Base-by-base conservation (phyloP, 306 rosid genomes). In the Trifolium pratense region DNA sequence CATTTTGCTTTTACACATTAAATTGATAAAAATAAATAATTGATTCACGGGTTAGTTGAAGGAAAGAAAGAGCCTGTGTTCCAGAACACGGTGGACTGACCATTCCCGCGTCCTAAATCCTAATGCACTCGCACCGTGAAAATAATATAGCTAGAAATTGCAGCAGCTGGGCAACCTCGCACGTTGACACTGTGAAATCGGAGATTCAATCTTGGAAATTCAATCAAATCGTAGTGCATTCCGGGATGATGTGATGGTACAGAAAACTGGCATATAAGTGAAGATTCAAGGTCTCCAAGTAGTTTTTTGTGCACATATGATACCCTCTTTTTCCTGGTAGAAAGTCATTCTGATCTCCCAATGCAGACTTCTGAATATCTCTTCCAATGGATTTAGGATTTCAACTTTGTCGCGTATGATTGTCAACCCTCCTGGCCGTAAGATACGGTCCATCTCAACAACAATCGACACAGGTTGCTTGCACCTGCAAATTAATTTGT, bases 391-490 rank as follows among this genome's bases (percentile, higher is more conserved):
- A 76, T 89, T 86, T 57, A 94, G 82, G 57, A 91, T 88, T 77
- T 87, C 88, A 18, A 88, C 86, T 79, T 94, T 94, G 68, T 94
- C 99, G 3, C 99, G 99, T 59, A 94, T 72, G 72, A 94, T 87
- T 8, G 83, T 86, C 93, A 92, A 89, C n/a, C 99, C 99, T 74
- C 96, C 99, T 0, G 99, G 95, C 68, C 97, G 75, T 51, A 88
- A 62, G 58, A 94, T 83, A 14, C 97, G 90, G 81, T 94, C 99
- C 99, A 94, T 94, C 89, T 94, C 99, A 18, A 84, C 92, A 56
- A 94, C 88, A 37, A 94, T 87, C 1, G 91, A 75, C 71, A 85
- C 90, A 1, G 92, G 92, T 72, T 88, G 90, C 79, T 88, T 91
- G 76, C 99, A 94, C 89, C 99, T 94, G 86, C 80, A 78, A 70